Evolutionary conservation across 805 yeast genomes (phyloP), one percentile per base, ranked within the genome.

Genomic region (Candida methanosorbosa): DNA sequence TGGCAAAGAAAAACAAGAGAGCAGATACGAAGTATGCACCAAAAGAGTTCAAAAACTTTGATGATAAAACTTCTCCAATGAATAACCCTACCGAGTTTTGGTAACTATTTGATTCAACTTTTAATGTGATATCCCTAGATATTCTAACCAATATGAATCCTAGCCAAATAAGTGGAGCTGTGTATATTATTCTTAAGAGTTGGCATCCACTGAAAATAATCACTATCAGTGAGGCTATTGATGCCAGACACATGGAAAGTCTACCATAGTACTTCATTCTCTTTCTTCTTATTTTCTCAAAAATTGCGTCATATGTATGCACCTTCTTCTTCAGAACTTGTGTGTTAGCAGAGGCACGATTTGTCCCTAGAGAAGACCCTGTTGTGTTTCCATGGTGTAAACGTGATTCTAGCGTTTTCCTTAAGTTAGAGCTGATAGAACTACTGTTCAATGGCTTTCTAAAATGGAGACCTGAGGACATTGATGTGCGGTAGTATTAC

Each of bases 221-320:
- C 7, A 56, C 23, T 3, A 50, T 3, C 9, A 49, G 2, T 1
- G 56, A 32, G 14, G 50, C 14, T 4, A 44, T 3, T 2, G 48
- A 16, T 12, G 59, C 40, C 15, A 51, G 13, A 2, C 52, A 5
- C 2, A 48, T 38, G 7, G 58, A 44, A 12, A 58, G 21, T 28
- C 59, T 42, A 17, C 48, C 43, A 37, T 47, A 56, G 38, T 45
- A 59, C 29, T 38, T 42, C 38, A 59, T 34, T 38, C 65, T 43
- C 24, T 47, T 43, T 25, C 37, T 31, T 27, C 42, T 41, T 8
- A 52, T 52, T 30, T 45, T 50, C 9, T 48, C 40, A 20, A 50
- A 47, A 4, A 46, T 38, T 18, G 44, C 38, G 16, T 50, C 26
- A 34, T 54, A 54, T 13, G 42, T 44, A 36, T 41, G 44, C 19